Conservation (phyloP, 768 basidiomycete genomes). For the Mycena latifolia region DNA sequence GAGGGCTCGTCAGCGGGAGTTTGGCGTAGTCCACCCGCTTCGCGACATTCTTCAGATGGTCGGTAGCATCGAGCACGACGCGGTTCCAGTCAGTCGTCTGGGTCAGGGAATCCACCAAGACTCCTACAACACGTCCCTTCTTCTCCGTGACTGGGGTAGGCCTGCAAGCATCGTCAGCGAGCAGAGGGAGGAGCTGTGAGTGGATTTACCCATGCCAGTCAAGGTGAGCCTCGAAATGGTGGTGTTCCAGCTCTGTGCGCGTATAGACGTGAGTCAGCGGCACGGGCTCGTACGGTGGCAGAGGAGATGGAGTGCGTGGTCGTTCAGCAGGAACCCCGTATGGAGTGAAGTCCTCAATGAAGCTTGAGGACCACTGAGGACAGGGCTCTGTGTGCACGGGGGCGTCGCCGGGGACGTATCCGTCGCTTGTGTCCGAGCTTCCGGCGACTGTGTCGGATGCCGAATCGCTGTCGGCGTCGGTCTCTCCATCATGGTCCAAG, state of each 20-base stretch:
- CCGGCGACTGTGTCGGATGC: too few species aligned
- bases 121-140: background rate
- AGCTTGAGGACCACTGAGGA: background rate
- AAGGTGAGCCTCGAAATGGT: background rate
- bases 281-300: background rate
- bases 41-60: background rate
- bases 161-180: background rate
- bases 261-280: background rate
- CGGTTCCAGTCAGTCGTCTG: background rate
- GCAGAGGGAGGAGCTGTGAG: too few species aligned
- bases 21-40: background rate
- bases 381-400: background rate
- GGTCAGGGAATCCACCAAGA: background rate
- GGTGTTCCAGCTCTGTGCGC: background rate
- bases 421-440: background rate
- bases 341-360: background rate
- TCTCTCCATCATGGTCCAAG: background rate
- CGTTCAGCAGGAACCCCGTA: background rate
- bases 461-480: background rate
- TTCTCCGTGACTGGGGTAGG: background rate
- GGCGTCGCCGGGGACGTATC: background rate
- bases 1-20: background rate
- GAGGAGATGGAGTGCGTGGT: background rate
- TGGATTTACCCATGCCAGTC: constrained; percentile 1
- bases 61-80: background rate